Evolutionary conservation across 1,284 basidiomycete genomes (phyloP).

Genomic region (Ceratobasidium sp.): DNA sequence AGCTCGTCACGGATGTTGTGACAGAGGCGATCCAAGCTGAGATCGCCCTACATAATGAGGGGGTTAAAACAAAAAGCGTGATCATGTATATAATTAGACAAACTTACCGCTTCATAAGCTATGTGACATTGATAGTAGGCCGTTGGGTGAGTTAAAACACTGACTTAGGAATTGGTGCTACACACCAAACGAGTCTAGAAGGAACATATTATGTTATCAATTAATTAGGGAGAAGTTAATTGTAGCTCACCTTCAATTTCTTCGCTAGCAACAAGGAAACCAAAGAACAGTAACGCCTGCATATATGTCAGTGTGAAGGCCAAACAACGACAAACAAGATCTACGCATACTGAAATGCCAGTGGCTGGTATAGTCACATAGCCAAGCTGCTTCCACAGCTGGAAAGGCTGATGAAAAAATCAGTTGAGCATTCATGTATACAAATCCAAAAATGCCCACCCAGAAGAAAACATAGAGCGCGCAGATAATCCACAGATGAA

Average conservation of each 20-base stretch:
- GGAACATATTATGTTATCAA: constrained; percentile 49
- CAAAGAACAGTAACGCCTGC: constrained; percentile 58
- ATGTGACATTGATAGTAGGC: constrained; percentile 56
- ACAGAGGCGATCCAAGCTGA: constrained; percentile 54
- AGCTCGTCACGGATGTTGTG: constrained; percentile 56
- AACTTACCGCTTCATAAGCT: constrained; percentile 54
- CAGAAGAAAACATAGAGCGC: constrained; percentile 63
- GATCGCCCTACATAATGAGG: constrained; percentile 49
- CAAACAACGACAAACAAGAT: constrained; percentile 5
- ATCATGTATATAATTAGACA: neutral
- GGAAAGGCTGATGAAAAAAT: constrained; percentile 67
- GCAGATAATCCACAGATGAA: constrained; percentile 75
- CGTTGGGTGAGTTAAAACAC: neutral
- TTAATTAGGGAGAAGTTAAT: neutral
- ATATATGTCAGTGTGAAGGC: constrained; percentile 24
- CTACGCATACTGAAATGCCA: constrained; percentile 38
- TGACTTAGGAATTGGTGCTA: neutral
- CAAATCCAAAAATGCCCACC: constrained; percentile 55
- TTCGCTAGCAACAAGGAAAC: constrained; percentile 55
- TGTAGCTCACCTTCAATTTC: constrained; percentile 47
- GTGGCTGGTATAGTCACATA: constrained; percentile 75
- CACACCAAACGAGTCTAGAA: constrained; percentile 22
- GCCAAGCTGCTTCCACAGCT: constrained; percentile 70
- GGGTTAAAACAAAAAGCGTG: neutral
- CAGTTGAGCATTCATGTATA: neutral